Evolutionary conservation across 257 asterid genomes (phyloP), one percentile per base, ranked within the genome.

Genomic region (Nicotiana sylvestris): DNA sequence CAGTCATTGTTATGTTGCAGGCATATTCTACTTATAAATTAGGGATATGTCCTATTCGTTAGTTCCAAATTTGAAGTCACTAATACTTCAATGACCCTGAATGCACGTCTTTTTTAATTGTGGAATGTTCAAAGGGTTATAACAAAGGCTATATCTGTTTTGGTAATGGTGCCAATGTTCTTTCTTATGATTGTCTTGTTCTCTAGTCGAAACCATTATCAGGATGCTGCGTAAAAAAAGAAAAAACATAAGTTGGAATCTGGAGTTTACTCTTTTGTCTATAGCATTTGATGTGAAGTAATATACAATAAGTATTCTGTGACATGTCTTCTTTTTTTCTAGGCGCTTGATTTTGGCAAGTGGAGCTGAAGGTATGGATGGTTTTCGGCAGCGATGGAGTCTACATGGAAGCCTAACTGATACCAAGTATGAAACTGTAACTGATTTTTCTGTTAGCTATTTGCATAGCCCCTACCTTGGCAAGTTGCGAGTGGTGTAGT

Each of bases 331-430:
- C 15, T 21, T 68, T 67, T 76, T 67, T 78, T 80, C 15, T 84
- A 95, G 98, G 81, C 97, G 88, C 86, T 85, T 95, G 88, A 93
- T 95, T 80, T 87, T 95, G 94, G 99, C 99, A n/a, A 95, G 98
- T 84, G 99, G 99, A 67, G 76, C 84, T 66, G 98, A 93, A 88
- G 99, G 99, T 70, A 89, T 89, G 88, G 97, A 95, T 74, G 98
- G 98, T 77, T 92, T 92, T 85, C 91, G 97, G 77, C 98, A 92
- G 83, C 92, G 98, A 87, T 95, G 98, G 98, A 95, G 97, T 87
- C 86, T 93, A 80, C 98, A 95, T 10, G 98, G 98, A 49, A 92
- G 93, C 77, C 91, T 95, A 77, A 89, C 91, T 5, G 99, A 95
- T 88, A 89, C 94, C 89, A 91, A 89, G 99, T 95, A 95, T 84